A percentile compares a stretch with the other conserved stretches of the same genome.
Evolutionary conservation across 148 eudicot genomes (phyloP).

Genomic region (Mesembryanthemum crystallinum): DNA sequence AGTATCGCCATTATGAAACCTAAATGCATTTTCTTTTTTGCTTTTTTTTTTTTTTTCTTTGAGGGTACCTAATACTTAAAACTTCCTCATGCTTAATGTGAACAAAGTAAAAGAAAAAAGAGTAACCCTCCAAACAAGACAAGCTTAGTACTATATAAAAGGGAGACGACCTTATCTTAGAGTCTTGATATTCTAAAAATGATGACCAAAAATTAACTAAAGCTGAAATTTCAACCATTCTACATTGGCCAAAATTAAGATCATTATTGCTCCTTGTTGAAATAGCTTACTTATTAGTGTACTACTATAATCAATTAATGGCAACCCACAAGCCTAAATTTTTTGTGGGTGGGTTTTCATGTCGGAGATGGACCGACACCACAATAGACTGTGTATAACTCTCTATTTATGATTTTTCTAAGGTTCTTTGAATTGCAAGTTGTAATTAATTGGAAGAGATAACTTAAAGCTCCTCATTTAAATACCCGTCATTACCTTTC

Average conservation of each 20-base stretch:
- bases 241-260: not conserved
- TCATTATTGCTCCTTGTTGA: not conserved
- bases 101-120: no score
- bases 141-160: no score
- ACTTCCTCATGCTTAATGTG: not conserved
- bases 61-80: not conserved
- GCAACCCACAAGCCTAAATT: not conserved
- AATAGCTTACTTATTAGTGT: not conserved
- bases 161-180: not conserved
- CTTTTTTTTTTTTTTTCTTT: no score
- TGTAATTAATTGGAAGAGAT: no score
- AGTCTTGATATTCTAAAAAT: not conserved
- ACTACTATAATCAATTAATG: constrained; percentile 3
- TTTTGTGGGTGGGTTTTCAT: not conserved
- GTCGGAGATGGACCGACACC: constrained; percentile 3
- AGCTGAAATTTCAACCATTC: not conserved
- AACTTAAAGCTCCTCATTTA: no score
- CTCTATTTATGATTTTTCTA: no score
- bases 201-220: not conserved
- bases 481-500: no score
- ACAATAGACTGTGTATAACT: no score
- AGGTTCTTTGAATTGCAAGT: no score
- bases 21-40: no score
- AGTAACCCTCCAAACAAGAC: no score
- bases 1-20: no score